Evolutionary conservation across 305 asterid genomes (phyloP).

Genomic region (Solanum hybrid): DNA sequence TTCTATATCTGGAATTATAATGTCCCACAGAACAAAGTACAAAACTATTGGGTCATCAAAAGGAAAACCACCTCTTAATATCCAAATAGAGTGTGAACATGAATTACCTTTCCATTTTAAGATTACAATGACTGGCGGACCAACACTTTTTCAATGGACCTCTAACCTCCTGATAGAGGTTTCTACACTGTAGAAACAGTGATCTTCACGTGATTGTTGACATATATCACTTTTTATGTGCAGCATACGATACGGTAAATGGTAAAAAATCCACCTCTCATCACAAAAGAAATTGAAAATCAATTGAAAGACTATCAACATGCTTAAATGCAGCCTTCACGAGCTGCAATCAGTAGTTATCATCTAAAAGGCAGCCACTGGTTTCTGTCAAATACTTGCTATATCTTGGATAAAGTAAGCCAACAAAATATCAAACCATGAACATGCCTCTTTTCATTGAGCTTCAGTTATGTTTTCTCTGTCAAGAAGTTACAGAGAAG

Average conservation of each 20-base stretch:
- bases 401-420: constrained; percentile 15
- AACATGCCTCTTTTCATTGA: constrained; percentile 3
- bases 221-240: constrained; percentile 29
- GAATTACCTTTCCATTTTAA: constrained; percentile 69
- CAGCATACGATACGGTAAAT: constrained; percentile 51
- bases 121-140: constrained; percentile 21
- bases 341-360: constrained; percentile 73
- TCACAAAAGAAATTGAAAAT: constrained; percentile 50
- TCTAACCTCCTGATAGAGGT: constrained; percentile 54
- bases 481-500: constrained; percentile 14
- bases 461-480: constrained; percentile 30
- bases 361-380: constrained; percentile 55
- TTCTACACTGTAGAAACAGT: constrained; percentile 56
- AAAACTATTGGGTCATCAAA: constrained; percentile 12
- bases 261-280: constrained; percentile 52
- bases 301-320: constrained; percentile 70
- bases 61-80: background rate
- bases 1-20: constrained; percentile 48
- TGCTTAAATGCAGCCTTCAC: constrained; percentile 89
- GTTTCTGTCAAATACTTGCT: constrained; percentile 11
- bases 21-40: constrained; percentile 15
- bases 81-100: constrained; percentile 3
- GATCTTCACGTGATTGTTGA: constrained; percentile 44
- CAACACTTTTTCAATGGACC: constrained; percentile 42
- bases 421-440: constrained; percentile 10